Percentiles rank a stretch among this genome's conserved stretches.
These are phyloP conservation scores for Kwoniella heveanensis DNA, from an alignment of 768 basidiomycete species.

Conservation along the genomic window DNA sequence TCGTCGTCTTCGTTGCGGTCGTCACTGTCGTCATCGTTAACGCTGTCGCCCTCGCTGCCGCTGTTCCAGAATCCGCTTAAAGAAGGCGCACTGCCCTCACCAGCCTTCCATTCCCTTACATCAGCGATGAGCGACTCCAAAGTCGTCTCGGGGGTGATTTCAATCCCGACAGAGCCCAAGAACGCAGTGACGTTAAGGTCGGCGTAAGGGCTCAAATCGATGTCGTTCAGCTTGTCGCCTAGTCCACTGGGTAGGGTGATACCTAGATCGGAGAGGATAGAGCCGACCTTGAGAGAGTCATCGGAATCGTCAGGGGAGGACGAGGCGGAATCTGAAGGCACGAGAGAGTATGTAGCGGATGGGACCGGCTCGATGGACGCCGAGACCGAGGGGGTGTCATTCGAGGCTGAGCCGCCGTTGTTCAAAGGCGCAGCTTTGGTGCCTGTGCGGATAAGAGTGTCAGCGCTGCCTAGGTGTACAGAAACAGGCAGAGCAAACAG, in stretches of 20 bases:
- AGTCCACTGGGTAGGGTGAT: background rate
- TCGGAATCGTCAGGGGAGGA: background rate
- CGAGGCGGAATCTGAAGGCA: background rate
- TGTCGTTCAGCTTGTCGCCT: background rate
- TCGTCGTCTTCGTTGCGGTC: background rate
- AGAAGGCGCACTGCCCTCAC: background rate
- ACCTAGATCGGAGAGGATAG: background rate
- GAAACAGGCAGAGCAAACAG: too few species aligned
- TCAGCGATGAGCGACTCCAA: background rate
- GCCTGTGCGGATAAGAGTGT: background rate
- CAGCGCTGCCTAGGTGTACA: background rate
- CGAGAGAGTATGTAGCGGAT: background rate
- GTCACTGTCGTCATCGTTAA: too few species aligned
- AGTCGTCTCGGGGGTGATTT: background rate
- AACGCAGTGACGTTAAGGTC: background rate
- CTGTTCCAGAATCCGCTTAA: background rate
- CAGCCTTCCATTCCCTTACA: background rate
- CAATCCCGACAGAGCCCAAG: background rate
- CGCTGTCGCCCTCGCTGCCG: background rate
- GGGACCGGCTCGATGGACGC: background rate
- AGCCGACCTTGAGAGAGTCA: background rate
- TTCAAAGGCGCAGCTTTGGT: background rate
- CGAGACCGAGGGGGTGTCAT: too few species aligned
- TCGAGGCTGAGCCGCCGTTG: background rate
- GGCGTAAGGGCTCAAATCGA: slow-evolving; percentile 1